Evolutionary conservation across 1,284 basidiomycete genomes (phyloP).

Genomic region (Thecaphora frezii): DNA sequence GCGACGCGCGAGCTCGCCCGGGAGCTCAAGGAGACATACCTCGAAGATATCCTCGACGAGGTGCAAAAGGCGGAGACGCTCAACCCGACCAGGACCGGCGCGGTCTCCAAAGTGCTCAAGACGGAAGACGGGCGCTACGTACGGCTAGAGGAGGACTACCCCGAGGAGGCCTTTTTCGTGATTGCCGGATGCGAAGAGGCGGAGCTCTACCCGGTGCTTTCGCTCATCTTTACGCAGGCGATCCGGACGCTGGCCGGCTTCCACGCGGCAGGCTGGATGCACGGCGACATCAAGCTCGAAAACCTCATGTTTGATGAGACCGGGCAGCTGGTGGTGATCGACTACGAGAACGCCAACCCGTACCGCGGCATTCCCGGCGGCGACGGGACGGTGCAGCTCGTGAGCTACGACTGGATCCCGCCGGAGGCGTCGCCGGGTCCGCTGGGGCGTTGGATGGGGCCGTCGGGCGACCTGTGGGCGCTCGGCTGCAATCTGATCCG

Average conservation of each 20-base stretch:
- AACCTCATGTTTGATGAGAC: conserved; percentile 55
- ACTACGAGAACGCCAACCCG: conserved; percentile 56
- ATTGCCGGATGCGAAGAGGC: conserved; percentile 54
- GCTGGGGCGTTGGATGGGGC: conserved; percentile 51
- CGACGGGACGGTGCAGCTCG: conserved; percentile 50
- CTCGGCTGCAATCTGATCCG: conserved; percentile 53
- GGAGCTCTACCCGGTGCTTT: conserved; percentile 47
- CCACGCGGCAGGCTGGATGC: conserved; percentile 54
- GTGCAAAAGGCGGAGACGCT: conserved; percentile 56
- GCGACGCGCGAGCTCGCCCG: conserved; percentile 18
- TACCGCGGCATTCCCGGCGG: conserved; percentile 48
- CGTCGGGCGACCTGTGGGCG: conserved; percentile 53
- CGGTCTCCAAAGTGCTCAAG: conserved; percentile 38
- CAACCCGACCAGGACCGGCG: conserved; percentile 28
- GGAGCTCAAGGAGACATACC: conserved; percentile 45
- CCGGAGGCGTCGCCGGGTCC: conserved; percentile 47
- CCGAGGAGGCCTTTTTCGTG: conserved; percentile 57
- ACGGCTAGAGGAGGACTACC: conserved; percentile 55
- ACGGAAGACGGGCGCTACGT: conserved; percentile 53
- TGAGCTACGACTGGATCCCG: conserved; percentile 55
- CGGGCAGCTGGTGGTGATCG: conserved; percentile 48
- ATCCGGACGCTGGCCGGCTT: conserved; percentile 43
- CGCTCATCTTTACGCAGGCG: conserved; percentile 47
- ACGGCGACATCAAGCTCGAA: conserved; percentile 57
- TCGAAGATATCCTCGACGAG: conserved; percentile 54